Evolutionary conservation across 148 eudicot genomes (phyloP).

Genomic region (Silene uniflora): DNA sequence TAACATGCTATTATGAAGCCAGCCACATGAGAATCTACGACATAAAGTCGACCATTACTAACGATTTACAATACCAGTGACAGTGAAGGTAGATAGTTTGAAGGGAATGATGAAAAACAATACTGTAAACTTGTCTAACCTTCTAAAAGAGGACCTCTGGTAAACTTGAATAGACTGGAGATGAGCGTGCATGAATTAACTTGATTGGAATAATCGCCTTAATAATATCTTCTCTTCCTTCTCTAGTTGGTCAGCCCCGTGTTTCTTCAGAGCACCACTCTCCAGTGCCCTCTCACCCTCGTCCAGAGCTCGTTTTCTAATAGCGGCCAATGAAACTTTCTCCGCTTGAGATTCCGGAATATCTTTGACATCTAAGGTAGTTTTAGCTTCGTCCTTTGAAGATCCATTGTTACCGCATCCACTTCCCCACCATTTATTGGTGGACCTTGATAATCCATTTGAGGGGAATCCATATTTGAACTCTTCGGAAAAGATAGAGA

Average conservation of each 20-base stretch:
- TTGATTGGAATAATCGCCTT: slow-evolving; percentile 36
- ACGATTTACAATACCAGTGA: not conserved
- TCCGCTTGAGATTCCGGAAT: slow-evolving; percentile 25
- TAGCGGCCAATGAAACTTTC: slow-evolving; percentile 27
- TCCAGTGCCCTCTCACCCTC: slow-evolving; percentile 49
- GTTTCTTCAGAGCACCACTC: slow-evolving; percentile 41
- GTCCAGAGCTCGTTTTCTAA: slow-evolving; percentile 54
- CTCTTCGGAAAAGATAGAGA: slow-evolving; percentile 37
- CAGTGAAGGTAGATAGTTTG: not conserved
- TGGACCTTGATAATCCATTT: slow-evolving; percentile 43
- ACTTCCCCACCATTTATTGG: slow-evolving; percentile 59
- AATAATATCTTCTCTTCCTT: slow-evolving; percentile 39
- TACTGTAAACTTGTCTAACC: not conserved
- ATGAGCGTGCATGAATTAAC: slow-evolving; percentile 6
- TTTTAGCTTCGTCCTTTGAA: slow-evolving; percentile 20
- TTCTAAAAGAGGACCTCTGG: not conserved
- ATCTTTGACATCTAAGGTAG: slow-evolving; percentile 18
- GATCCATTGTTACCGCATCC: slow-evolving; percentile 18
- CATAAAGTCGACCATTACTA: not conserved
- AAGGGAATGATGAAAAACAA: not conserved
- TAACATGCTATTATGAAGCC: too few species aligned
- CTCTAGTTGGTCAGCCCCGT: slow-evolving; percentile 37
- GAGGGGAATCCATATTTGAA: slow-evolving; percentile 72
- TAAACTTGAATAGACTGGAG: not conserved
- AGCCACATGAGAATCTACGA: not conserved